Percentiles rank a stretch among this genome's conserved stretches.
These are phyloP conservation scores for Kluyveromyces sp. DNA, from an alignment of 1,139 yeast genomes.

Conservation along the genomic window DNA sequence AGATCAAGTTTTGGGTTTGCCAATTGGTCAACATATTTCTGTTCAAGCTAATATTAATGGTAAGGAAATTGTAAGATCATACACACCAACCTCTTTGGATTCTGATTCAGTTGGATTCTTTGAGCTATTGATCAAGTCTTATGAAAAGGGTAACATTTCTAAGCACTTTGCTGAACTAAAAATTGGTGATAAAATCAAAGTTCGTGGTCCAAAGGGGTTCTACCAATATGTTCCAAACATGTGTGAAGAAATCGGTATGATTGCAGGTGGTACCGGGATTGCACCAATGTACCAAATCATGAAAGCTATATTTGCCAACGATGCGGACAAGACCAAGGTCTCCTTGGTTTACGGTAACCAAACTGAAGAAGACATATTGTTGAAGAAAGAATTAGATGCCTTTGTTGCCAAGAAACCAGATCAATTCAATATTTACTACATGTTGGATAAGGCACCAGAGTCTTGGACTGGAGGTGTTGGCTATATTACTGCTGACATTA, in stretches of 20 bases:
- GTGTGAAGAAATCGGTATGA: conserved; percentile 63
- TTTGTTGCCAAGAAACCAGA: conserved; percentile 60
- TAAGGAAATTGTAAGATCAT: conserved; percentile 81
- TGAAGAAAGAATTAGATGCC: conserved; percentile 71
- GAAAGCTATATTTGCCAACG: conserved; percentile 63
- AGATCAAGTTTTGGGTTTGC: conserved; percentile 74
- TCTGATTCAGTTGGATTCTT: conserved; percentile 73
- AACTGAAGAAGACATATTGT: conserved; percentile 66
- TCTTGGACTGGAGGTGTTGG: conserved; percentile 78
- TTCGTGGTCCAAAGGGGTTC: conserved; percentile 91
- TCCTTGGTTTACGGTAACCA: conserved; percentile 64
- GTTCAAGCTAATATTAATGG: conserved; percentile 69
- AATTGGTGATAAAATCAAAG: conserved; percentile 62
- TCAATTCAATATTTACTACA: conserved; percentile 59
- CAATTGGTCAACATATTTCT: conserved; percentile 90
- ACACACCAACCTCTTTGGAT: conserved; percentile 89
- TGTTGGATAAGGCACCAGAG: conserved; percentile 56
- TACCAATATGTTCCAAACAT: conserved; percentile 80
- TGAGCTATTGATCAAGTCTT: conserved; percentile 86
- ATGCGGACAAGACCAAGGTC: conserved; percentile 61
- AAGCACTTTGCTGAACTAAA: conserved; percentile 61
- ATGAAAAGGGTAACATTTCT: conserved; percentile 85
- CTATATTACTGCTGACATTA: conserved; percentile 69
- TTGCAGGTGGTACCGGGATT: conserved; percentile 60
- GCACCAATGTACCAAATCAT: conserved; percentile 92